Conservation (phyloP, 2,329 filamentous ascomycete genomes). For the Aspergillus sp. region DNA sequence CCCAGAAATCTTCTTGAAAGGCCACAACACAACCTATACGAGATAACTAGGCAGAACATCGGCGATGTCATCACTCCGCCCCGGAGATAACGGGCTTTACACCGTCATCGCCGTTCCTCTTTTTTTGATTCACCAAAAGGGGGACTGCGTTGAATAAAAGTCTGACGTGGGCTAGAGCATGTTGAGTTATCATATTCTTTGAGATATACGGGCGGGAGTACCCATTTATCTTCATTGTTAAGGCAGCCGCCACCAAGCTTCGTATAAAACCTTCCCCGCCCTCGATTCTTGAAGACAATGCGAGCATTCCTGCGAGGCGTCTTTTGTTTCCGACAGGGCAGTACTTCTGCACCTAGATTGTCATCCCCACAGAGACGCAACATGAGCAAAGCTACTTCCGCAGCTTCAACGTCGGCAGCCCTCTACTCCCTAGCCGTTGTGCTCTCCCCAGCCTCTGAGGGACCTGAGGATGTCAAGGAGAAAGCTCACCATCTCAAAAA, state of each 20-base stretch:
- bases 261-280: neutral
- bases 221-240: neutral
- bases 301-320: slow-evolving; percentile 21
- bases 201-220: neutral
- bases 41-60: too few species aligned
- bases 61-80: neutral
- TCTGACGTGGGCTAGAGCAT: neutral
- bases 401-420: slow-evolving; percentile 37
- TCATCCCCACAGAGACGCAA: slow-evolving; percentile 26
- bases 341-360: slow-evolving; percentile 11
- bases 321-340: slow-evolving; percentile 24
- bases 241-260: neutral
- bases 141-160: too few species aligned
- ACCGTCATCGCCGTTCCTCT: neutral
- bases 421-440: slow-evolving; percentile 47
- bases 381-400: slow-evolving; percentile 28
- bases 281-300: neutral
- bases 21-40: neutral
- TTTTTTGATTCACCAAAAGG: neutral
- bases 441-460: slow-evolving; percentile 33
- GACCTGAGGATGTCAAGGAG: slow-evolving; percentile 41
- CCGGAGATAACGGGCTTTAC: slow-evolving; percentile 28
- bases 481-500: slow-evolving; percentile 44
- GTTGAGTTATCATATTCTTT: neutral
- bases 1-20: neutral